Percentiles rank a stretch among this genome's conserved stretches.
Evolutionary conservation across 805 yeast genomes (phyloP).

Genomic region (Candida rishiriensis): DNA sequence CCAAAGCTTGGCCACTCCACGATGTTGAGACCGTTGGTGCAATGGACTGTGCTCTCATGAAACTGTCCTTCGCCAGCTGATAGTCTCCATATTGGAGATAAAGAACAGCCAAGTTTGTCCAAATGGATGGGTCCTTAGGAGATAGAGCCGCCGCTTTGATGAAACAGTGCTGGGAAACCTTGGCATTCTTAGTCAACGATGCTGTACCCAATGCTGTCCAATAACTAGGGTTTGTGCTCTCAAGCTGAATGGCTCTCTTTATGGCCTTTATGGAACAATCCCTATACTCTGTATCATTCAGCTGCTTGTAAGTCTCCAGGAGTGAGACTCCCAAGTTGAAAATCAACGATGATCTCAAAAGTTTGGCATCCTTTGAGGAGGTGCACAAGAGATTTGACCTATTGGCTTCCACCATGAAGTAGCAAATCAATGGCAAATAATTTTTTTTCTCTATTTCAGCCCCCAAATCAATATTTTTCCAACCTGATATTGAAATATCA

Average conservation of each 20-base stretch:
- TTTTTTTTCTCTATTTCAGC: background rate
- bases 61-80: slow-evolving; percentile 69
- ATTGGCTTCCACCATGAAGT: slow-evolving; percentile 41
- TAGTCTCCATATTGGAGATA: slow-evolving; percentile 66
- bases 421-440: slow-evolving; percentile 7
- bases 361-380: slow-evolving; percentile 37
- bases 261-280: slow-evolving; percentile 51
- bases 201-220: slow-evolving; percentile 88
- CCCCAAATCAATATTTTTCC: slow-evolving; percentile 26
- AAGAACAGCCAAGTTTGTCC: slow-evolving; percentile 80
- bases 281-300: slow-evolving; percentile 28
- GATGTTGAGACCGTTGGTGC: slow-evolving; percentile 72
- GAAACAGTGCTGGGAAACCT: slow-evolving; percentile 88
- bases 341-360: slow-evolving; percentile 48
- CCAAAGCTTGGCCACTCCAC: slow-evolving; percentile 84
- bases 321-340: slow-evolving; percentile 73
- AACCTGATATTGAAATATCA: slow-evolving; percentile 8
- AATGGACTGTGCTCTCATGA: slow-evolving; percentile 69
- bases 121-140: slow-evolving; percentile 59
- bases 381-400: slow-evolving; percentile 39
- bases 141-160: slow-evolving; percentile 74
- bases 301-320: slow-evolving; percentile 39
- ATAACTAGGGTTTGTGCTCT: slow-evolving; percentile 60
- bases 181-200: slow-evolving; percentile 56
- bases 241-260: slow-evolving; percentile 67